Percentiles rank a stretch among this genome's conserved stretches.
Evolutionary conservation across 495 filamentous ascomycete genomes (phyloP).

Genomic region (Tuber indicum): DNA sequence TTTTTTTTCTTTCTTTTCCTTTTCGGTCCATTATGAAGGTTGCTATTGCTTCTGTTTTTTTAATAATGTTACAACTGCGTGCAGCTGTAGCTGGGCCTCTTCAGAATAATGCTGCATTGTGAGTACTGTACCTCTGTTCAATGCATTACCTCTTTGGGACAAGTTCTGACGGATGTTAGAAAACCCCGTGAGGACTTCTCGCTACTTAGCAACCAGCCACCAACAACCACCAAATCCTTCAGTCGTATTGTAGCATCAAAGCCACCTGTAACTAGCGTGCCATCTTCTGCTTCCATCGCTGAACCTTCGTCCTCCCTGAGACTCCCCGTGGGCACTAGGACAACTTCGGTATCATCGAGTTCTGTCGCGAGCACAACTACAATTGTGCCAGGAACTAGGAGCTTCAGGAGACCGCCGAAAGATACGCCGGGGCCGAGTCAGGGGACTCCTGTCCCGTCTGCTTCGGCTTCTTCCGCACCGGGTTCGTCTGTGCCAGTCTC

Average conservation of each 20-base stretch:
- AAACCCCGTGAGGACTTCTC: neutral
- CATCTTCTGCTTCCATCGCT: neutral
- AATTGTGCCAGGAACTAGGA: neutral
- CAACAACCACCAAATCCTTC: neutral
- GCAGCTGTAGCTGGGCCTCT: neutral
- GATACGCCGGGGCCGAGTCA: neutral
- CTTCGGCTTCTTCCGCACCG: neutral
- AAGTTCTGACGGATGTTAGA: neutral
- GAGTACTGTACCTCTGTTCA: neutral
- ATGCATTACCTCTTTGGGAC: neutral
- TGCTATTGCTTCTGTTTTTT: neutral
- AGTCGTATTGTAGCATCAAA: neutral
- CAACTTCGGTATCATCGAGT: neutral
- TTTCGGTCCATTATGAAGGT: constrained; percentile 10
- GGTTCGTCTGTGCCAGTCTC: too few species aligned
- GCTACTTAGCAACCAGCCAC: neutral
- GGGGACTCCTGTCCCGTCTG: neutral
- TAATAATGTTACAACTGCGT: neutral
- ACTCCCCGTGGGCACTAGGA: neutral
- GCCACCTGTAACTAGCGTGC: neutral
- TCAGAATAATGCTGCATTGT: neutral
- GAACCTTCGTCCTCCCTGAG: neutral
- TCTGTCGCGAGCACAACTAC: neutral
- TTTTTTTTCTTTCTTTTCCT: constrained; percentile 8
- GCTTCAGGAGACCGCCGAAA: neutral